Evolutionary conservation across 1,284 basidiomycete genomes (phyloP).

Genomic region (Cryptococcus jaspeensis): DNA sequence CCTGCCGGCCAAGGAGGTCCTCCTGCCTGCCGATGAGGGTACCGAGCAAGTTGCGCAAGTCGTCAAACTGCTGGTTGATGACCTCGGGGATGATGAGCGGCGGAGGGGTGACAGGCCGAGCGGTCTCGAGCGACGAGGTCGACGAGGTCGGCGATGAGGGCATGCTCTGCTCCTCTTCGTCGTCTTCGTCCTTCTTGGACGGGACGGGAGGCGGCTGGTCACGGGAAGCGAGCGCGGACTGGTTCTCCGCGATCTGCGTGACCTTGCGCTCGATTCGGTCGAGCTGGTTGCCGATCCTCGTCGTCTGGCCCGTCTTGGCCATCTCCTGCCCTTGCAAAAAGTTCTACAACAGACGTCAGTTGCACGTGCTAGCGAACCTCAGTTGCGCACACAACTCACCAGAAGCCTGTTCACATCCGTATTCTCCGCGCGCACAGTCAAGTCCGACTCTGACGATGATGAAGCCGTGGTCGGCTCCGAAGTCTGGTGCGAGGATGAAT

Average conservation of each 20-base stretch:
- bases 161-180: conserved; percentile 12
- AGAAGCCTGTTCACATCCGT: conserved; percentile 27
- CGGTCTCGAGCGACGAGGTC: conserved; percentile 33
- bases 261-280: conserved; percentile 48
- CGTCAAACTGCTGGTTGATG: conserved; percentile 35
- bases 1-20: conserved; percentile 37
- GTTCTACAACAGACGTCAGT: conserved; percentile 20
- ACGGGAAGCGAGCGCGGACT: conserved; percentile 13
- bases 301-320: conserved; percentile 36
- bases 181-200: conserved; percentile 29
- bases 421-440: background rate
- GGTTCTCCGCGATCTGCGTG: conserved; percentile 30
- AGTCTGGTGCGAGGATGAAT: background rate
- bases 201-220: conserved; percentile 41
- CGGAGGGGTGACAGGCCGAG: conserved; percentile 42
- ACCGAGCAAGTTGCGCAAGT: conserved; percentile 38
- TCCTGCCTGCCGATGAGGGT: conserved; percentile 39
- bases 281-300: conserved; percentile 38
- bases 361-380: no score
- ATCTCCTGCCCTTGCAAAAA: conserved; percentile 46
- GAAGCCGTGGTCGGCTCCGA: conserved; percentile 4
- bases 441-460: conserved; percentile 2
- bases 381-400: conserved; percentile 26
- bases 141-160: conserved; percentile 27
- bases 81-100: conserved; percentile 31